Evolutionary conservation across 768 basidiomycete species (phyloP).

Genomic region (Tylopilus sp.): DNA sequence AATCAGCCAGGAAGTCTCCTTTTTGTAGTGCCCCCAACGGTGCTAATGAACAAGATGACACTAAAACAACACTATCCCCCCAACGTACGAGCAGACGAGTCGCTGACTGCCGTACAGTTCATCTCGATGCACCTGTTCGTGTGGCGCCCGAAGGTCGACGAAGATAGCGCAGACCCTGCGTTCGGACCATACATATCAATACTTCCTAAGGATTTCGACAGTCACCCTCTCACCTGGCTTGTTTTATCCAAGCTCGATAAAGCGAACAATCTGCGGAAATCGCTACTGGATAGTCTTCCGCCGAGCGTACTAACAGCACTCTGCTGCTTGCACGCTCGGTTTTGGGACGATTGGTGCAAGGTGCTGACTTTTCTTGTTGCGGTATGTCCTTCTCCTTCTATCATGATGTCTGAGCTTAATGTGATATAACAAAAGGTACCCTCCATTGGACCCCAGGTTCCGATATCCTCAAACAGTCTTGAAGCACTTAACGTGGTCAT

Average conservation of each 20-base stretch:
- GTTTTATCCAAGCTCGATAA: slow-evolving; percentile 28
- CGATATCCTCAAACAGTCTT: not conserved
- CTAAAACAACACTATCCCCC: slow-evolving; percentile 57
- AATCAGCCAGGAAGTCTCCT: slow-evolving; percentile 53
- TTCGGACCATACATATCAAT: slow-evolving; percentile 79
- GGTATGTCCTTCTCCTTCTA: not conserved
- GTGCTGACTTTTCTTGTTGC: slow-evolving; percentile 54
- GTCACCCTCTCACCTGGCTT: slow-evolving; percentile 83
- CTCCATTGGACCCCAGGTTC: not conserved
- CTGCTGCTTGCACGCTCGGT: slow-evolving; percentile 43
- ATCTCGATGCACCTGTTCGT: slow-evolving; percentile 79
- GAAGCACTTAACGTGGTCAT: slow-evolving; percentile 9
- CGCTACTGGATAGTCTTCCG: slow-evolving; percentile 47
- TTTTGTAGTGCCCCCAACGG: slow-evolving; percentile 66
- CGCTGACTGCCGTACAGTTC: slow-evolving; percentile 65
- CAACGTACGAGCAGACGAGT: slow-evolving; percentile 10
- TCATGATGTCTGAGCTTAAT: not conserved
- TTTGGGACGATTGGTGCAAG: slow-evolving; percentile 55
- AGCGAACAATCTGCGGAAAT: slow-evolving; percentile 14
- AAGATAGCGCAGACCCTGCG: slow-evolving; percentile 47
- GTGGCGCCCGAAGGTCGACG: slow-evolving; percentile 47
- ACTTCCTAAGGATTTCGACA: slow-evolving; percentile 68
- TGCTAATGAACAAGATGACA: slow-evolving; percentile 72
- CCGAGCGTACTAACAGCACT: slow-evolving; percentile 42
- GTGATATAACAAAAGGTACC: slow-evolving; percentile 6